phyloP scores from a whole-genome alignment of 148 eudicot genomes.

The Vaccinium corymbosum region DNA sequence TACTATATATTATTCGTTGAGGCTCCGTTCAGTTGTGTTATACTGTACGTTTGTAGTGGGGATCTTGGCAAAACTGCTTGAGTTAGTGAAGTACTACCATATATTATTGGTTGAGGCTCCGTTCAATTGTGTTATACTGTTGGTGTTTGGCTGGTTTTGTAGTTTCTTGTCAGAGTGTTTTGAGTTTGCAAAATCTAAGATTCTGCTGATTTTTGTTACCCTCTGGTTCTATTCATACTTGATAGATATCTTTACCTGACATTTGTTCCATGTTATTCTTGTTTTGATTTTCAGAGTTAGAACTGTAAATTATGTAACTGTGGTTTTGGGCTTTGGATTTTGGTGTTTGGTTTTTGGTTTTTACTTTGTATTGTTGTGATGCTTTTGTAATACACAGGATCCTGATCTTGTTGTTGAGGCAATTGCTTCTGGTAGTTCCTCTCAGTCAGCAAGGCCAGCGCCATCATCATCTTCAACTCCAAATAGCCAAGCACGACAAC shows the following conservation, averaged over 20 bases:
- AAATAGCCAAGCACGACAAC: constrained; percentile 49
- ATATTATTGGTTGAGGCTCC: background rate
- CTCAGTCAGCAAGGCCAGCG: constrained; percentile 64
- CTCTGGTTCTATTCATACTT: background rate
- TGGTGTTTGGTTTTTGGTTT: background rate
- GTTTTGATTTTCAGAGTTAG: background rate
- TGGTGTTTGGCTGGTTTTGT: background rate
- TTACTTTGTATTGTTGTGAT: background rate
- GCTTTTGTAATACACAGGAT: constrained; percentile 44
- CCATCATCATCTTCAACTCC: constrained; percentile 50
- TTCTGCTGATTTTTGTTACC: background rate
- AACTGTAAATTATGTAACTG: background rate
- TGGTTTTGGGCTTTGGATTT: background rate
- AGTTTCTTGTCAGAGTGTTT: background rate
- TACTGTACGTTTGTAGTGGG: background rate
- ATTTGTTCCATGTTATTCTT: background rate
- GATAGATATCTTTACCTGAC: background rate
- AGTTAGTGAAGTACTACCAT: background rate
- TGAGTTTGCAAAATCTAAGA: background rate
- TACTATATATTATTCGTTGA: background rate
- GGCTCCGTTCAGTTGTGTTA: background rate
- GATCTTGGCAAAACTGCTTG: background rate
- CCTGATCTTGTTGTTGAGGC: constrained; percentile 86
- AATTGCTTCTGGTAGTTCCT: constrained; percentile 49
- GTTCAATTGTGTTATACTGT: background rate